These are phyloP conservation scores for Chlorociboria aeruginascens DNA, from an alignment of 495 filamentous ascomycete species.

Conservation along the genomic window DNA sequence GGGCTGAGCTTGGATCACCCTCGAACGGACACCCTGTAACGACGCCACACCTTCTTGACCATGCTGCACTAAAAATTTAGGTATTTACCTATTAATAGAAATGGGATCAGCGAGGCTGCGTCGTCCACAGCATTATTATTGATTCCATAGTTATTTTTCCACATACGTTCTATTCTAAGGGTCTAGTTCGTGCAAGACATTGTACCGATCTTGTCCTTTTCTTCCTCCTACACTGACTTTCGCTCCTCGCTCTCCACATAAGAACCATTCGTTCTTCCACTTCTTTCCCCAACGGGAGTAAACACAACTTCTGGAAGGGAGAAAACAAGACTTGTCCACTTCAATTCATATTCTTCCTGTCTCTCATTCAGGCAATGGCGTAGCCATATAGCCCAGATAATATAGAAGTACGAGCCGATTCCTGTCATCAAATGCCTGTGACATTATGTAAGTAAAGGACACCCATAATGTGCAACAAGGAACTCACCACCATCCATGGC, in stretches of 20 bases:
- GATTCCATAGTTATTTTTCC: background rate
- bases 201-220: background rate
- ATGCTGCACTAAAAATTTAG: too few species aligned
- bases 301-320: conserved; percentile 24
- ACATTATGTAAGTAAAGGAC: background rate
- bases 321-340: conserved; percentile 27
- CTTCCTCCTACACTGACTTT: conserved; percentile 3
- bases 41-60: too few species aligned
- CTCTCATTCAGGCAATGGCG: conserved; percentile 33
- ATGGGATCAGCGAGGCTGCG: too few species aligned
- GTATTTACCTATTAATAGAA: too few species aligned
- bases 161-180: background rate
- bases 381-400: conserved; percentile 37
- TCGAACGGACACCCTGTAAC: too few species aligned
- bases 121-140: too few species aligned
- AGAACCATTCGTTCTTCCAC: background rate
- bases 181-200: background rate
- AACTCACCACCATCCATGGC: conserved; percentile 94
- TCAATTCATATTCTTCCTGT: conserved; percentile 32
- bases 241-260: background rate
- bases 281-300: background rate
- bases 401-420: conserved; percentile 34
- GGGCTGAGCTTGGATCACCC: too few species aligned
- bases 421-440: conserved; percentile 37
- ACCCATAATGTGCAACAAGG: background rate